Percentiles rank a stretch among this genome's conserved stretches.
Conservation (phyloP, 2,329 filamentous ascomycete species). For the Fusarium hostae region DNA sequence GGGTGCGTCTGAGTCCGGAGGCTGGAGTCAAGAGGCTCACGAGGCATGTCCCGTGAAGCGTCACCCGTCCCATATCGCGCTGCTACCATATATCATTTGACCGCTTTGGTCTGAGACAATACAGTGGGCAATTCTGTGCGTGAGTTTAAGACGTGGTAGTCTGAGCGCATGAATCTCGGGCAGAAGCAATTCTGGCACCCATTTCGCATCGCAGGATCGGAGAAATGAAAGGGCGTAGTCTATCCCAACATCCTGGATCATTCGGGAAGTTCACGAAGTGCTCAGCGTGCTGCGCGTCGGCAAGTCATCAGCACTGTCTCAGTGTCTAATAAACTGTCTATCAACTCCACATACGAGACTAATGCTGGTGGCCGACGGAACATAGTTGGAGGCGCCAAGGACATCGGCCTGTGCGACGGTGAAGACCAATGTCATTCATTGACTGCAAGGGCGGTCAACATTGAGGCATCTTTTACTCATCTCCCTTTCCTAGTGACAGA, state of each 20-base stretch:
- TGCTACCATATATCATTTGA: conserved; percentile 34
- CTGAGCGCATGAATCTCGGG: conserved; percentile 12
- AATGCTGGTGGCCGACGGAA: background rate
- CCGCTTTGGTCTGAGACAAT: conserved; percentile 33
- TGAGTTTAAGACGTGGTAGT: conserved; percentile 16
- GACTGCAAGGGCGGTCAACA: conserved; percentile 15
- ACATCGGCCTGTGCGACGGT: conserved; percentile 6
- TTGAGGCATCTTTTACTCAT: background rate
- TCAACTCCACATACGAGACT: background rate
- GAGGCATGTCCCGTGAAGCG: conserved; percentile 30
- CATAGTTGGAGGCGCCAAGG: conserved; percentile 18
- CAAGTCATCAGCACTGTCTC: conserved; percentile 37
- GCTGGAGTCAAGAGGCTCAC: conserved; percentile 32
- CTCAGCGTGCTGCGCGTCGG: conserved; percentile 7
- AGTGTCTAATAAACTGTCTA: conserved; percentile 4
- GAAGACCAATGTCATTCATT: background rate
- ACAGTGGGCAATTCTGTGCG: conserved; percentile 9
- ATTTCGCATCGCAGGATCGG: conserved; percentile 20
- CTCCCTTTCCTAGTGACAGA: background rate
- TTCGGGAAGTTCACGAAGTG: conserved; percentile 13
- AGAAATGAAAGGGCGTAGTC: background rate
- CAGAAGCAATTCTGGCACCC: conserved; percentile 5
- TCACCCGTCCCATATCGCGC: conserved; percentile 15
- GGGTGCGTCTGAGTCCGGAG: conserved; percentile 27
- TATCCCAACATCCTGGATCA: conserved; percentile 8